Base-by-base conservation (phyloP, 352 stramenopile genomes). In the Phytophthora vignae region DNA sequence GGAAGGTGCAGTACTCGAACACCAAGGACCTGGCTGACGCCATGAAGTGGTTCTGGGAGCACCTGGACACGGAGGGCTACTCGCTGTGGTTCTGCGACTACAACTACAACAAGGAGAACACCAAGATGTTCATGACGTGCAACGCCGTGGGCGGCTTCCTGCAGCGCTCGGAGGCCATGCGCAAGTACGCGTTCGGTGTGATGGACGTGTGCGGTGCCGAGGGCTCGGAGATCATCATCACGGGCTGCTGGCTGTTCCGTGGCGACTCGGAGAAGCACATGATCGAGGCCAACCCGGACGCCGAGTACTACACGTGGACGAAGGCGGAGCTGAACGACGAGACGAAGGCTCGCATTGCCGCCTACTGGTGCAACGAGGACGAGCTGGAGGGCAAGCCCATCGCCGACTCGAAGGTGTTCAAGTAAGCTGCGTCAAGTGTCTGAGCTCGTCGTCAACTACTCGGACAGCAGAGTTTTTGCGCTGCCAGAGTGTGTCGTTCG, bases 1-100 rank as follows among this genome's bases (percentile, higher is more conserved):
- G 94, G 94, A 98, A 98, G 86, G 92, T 97, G 66, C 71, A 84
- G 52, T 98, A 98, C 85, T 98, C 90, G 60, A 98, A 98, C 83
- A 88, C 84, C 60, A 84, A 79, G 64, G 71, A 81, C 64, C 67
- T 88, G 62, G 92, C 91, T 61, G 81, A 97, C 58, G 86, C 81
- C 66, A 98, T 98, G 92, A 78, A 92, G 65, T 86, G 87, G 76
- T 98, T 98, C 84, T 98, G 92, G 91, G 83, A 97, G 67, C 73
- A 88, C 38, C 91, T 95, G 63, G 95, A 98, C 78, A 59, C 71
- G 21, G 84, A 96, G 74, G 94, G 92, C 50, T 98, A 94, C 85
- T 96, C 85, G 44, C 67, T 98, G 55, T 98, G 90, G 91, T 90
- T 96, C 71, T 93, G 83, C 72, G 81, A 94, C 60, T 98, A 98